These are phyloP conservation scores for Cucumis hystrix DNA, from an alignment of 306 rosid species.

Conservation along the genomic window DNA sequence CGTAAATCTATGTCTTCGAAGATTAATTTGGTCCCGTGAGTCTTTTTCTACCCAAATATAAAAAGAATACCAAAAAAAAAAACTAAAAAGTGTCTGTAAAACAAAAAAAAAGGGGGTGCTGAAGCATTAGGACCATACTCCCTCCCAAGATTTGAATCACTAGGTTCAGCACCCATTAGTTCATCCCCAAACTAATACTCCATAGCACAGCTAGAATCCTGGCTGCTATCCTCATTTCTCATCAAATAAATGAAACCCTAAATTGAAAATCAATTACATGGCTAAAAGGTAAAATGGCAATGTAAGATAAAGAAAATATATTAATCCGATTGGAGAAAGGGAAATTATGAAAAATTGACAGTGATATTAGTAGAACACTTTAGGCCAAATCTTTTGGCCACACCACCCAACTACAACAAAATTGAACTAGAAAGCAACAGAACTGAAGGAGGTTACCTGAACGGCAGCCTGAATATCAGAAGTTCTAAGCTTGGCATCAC, in stretches of 20 bases:
- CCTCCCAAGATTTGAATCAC: background rate
- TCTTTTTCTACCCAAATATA: background rate
- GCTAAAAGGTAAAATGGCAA: background rate
- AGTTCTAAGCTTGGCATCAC: slow-evolving; percentile 87
- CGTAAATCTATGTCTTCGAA: background rate
- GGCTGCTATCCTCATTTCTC: background rate
- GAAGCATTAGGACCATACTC: background rate
- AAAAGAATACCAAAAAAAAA: background rate
- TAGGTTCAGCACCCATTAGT: background rate
- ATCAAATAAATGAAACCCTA: background rate
- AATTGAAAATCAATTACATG: background rate
- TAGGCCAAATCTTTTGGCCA: background rate
- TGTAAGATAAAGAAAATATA: background rate
- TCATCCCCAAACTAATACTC: background rate
- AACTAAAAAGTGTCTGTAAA: background rate
- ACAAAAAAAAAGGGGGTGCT: background rate
- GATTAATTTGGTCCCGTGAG: background rate
- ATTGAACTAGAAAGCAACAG: background rate
- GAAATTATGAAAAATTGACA: background rate
- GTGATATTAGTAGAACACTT: background rate
- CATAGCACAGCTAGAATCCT: background rate
- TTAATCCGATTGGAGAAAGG: background rate
- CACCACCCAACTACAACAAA: background rate
- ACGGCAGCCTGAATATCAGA: slow-evolving; percentile 95
- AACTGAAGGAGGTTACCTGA: slow-evolving; percentile 39